These are phyloP conservation scores for Hyphopichia fennica DNA, from an alignment of 1,139 yeast genomes.

Conservation along the genomic window DNA sequence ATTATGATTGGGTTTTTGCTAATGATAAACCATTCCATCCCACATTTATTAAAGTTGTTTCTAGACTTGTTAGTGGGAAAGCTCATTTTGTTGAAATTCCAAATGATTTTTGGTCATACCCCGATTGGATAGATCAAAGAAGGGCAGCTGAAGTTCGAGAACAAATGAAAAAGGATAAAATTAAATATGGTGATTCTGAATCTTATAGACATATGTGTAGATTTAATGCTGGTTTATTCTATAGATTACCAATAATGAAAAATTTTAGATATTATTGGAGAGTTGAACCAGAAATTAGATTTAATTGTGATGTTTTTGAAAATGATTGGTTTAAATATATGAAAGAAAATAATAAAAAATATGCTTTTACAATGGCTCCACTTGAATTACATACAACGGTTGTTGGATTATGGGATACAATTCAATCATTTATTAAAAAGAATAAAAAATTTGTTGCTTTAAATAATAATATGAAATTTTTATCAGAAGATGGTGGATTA, in stretches of 20 bases:
- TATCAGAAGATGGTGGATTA: slow-evolving; percentile 13
- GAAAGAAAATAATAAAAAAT: slow-evolving; percentile 14
- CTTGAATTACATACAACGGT: slow-evolving; percentile 22
- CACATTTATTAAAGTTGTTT: slow-evolving; percentile 43
- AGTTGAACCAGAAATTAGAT: slow-evolving; percentile 13
- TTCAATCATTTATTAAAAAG: slow-evolving; percentile 18
- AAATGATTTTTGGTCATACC: slow-evolving; percentile 46
- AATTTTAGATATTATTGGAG: slow-evolving; percentile 20
- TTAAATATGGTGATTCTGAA: slow-evolving; percentile 41
- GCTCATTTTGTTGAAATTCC: slow-evolving; percentile 51
- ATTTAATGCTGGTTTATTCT: slow-evolving; percentile 31
- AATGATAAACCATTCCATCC: slow-evolving; percentile 60
- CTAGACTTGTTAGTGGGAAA: slow-evolving; percentile 46
- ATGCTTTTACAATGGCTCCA: slow-evolving; percentile 17
- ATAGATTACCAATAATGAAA: slow-evolving; percentile 12
- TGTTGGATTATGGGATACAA: slow-evolving; percentile 19
- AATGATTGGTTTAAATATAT: slow-evolving; percentile 19
- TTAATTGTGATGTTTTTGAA: slow-evolving; percentile 17
- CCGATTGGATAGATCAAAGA: slow-evolving; percentile 24
- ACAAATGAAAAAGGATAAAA: slow-evolving; percentile 21
- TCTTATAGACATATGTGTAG: slow-evolving; percentile 37
- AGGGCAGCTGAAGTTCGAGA: slow-evolving; percentile 16
- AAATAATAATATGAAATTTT: slow-evolving; percentile 10
- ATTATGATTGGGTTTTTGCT: slow-evolving; percentile 78
- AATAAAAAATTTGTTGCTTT: slow-evolving; percentile 12